Percentiles rank a stretch among this genome's conserved stretches.
These are phyloP conservation scores for Coemansia sp. DNA, from an alignment of 192 early-diverging fungal species.

Conservation along the genomic window DNA sequence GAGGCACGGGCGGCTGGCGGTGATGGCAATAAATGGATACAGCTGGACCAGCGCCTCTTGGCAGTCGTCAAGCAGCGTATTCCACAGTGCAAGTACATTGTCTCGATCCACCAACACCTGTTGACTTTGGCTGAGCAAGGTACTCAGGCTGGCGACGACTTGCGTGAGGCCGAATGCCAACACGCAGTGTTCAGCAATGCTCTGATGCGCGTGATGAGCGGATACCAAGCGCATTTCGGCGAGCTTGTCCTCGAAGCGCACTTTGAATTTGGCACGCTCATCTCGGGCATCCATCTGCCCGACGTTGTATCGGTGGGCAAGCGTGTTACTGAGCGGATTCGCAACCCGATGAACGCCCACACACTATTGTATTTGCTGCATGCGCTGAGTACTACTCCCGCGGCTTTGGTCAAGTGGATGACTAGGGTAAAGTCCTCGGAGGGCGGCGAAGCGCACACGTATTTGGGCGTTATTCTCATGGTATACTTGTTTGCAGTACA, in stretches of 20 bases:
- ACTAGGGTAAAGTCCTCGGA: slow-evolving; percentile 4
- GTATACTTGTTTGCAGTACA: slow-evolving; percentile 33
- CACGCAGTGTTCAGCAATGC: slow-evolving; percentile 32
- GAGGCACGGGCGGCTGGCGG: slow-evolving; percentile 17
- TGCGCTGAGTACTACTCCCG: slow-evolving; percentile 25
- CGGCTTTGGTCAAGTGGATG: slow-evolving; percentile 35
- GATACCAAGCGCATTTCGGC: slow-evolving; percentile 48
- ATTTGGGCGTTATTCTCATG: slow-evolving; percentile 29
- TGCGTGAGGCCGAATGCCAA: slow-evolving; percentile 21
- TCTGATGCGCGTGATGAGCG: slow-evolving; percentile 46
- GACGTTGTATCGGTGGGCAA: slow-evolving; percentile 13
- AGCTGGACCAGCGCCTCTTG: slow-evolving; percentile 35
- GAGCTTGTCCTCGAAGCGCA: slow-evolving; percentile 33
- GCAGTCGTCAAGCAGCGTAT: slow-evolving; percentile 46
- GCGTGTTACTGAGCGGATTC: background rate
- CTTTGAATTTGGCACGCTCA: slow-evolving; percentile 49
- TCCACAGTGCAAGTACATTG: slow-evolving; percentile 42
- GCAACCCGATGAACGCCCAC: slow-evolving; percentile 36
- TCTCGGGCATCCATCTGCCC: slow-evolving; percentile 21
- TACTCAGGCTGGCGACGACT: background rate
- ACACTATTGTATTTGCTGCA: slow-evolving; percentile 35
- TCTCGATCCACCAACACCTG: slow-evolving; percentile 28
- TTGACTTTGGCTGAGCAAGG: background rate
- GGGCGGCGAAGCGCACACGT: slow-evolving; percentile 20
- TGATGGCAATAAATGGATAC: slow-evolving; percentile 19